Conservation (phyloP, 306 rosid genomes). For the Cyclanthera cordifolia region DNA sequence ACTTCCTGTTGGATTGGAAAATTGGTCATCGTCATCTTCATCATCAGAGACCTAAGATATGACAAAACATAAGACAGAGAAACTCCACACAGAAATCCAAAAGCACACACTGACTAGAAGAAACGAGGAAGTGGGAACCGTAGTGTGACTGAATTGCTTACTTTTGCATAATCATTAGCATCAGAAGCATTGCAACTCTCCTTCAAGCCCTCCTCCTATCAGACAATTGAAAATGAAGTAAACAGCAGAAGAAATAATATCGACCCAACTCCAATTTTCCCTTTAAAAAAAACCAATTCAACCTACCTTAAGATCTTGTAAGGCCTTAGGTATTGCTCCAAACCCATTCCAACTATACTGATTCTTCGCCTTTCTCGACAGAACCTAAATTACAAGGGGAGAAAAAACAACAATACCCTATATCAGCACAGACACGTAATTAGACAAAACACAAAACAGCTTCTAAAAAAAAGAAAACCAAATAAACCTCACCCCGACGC, state of each 20-base stretch:
- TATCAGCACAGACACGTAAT: neutral
- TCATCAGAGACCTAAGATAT: constrained; percentile 28
- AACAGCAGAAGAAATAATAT: neutral
- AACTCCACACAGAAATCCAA: neutral
- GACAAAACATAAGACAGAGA: constrained; percentile 14
- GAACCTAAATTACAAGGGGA: constrained; percentile 32
- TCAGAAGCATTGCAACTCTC: constrained; percentile 20
- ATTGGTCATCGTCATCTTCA: constrained; percentile 17
- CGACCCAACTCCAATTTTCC: neutral
- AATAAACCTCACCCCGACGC: constrained; percentile 50
- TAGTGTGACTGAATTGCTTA: constrained; percentile 7
- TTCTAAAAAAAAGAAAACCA: neutral
- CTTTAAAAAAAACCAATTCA: neutral
- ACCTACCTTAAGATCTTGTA: constrained; percentile 57
- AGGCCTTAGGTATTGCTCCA: constrained; percentile 57
- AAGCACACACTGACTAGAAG: neutral
- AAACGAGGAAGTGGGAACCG: neutral
- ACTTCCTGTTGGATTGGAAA: constrained; percentile 15
- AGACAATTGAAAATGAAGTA: constrained; percentile 7
- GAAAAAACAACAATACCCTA: neutral
- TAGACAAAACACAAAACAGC: neutral
- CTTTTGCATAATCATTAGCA: constrained; percentile 19
- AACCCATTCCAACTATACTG: constrained; percentile 92
- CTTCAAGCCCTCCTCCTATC: constrained; percentile 29
- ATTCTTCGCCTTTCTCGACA: constrained; percentile 75